Evolutionary conservation across 108 stramenopile genomes (phyloP).

Genomic region (Stephanodiscus minutulus): DNA sequence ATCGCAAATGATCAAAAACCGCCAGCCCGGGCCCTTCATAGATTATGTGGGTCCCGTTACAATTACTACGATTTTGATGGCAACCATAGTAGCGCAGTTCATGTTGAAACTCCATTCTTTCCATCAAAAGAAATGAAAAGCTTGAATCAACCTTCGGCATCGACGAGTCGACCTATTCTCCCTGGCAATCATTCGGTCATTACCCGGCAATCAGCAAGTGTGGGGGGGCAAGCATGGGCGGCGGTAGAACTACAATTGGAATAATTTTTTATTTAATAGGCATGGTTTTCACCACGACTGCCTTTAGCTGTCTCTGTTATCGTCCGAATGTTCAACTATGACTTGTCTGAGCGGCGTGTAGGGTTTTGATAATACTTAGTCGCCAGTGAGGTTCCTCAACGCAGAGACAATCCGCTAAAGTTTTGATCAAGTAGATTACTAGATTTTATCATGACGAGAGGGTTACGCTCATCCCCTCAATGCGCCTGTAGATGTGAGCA

Average conservation of each 20-base stretch:
- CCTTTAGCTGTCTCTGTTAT: too few relatives aligned
- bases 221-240: not conserved
- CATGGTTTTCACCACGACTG: too few relatives aligned
- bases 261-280: too few relatives aligned
- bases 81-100: conserved; percentile 53
- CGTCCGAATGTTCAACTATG: too few relatives aligned
- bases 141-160: not conserved
- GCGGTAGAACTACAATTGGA: not conserved
- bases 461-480: too few relatives aligned
- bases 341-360: too few relatives aligned
- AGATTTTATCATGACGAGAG: too few relatives aligned
- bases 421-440: too few relatives aligned
- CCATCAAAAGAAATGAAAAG: not conserved
- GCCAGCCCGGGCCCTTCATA: conserved; percentile 60
- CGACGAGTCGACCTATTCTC: not conserved
- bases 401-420: too few relatives aligned
- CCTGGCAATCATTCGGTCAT: not conserved
- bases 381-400: too few relatives aligned
- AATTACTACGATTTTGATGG: conserved; percentile 48
- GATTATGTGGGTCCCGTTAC: conserved; percentile 52
- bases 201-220: not conserved
- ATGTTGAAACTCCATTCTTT: conserved; percentile 39
- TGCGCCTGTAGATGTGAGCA: too few relatives aligned
- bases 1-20: conserved; percentile 49
- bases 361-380: too few relatives aligned